phyloP scores from a whole-genome alignment of 495 filamentous ascomycete species.

The Bathelium albidoporum region DNA sequence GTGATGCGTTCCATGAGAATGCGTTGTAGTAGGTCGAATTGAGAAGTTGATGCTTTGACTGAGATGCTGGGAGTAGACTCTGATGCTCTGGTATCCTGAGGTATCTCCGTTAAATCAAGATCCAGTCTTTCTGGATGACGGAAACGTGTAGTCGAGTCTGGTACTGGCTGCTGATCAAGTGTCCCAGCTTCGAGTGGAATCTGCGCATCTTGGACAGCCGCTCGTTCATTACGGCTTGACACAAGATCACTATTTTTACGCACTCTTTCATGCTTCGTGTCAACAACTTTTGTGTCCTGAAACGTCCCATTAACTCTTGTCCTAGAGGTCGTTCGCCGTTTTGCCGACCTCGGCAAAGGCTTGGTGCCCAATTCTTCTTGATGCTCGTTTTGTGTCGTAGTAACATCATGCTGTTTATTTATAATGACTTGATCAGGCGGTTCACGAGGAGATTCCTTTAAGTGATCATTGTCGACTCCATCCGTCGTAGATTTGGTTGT shows the following conservation, averaged over 20 bases:
- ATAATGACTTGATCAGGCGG: background rate
- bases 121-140: background rate
- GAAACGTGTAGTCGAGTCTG: too few species aligned
- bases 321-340: background rate
- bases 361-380: background rate
- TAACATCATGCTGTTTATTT: background rate
- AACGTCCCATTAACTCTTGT: background rate
- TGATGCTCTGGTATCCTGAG: background rate
- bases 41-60: background rate
- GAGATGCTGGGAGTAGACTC: background rate
- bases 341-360: background rate
- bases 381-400: background rate
- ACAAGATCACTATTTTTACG: too few species aligned
- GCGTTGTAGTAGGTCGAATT: conserved; percentile 22
- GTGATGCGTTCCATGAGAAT: conserved; percentile 30
- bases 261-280: too few species aligned
- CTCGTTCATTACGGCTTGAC: too few species aligned
- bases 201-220: too few species aligned
- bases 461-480: background rate
- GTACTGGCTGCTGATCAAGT: background rate
- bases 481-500: background rate
- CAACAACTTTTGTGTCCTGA: background rate
- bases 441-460: background rate
- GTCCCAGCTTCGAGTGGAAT: too few species aligned
- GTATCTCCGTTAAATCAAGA: background rate